Conservation (phyloP, 2,329 filamentous ascomycete species). For the Aspergillus transmontanensis region DNA sequence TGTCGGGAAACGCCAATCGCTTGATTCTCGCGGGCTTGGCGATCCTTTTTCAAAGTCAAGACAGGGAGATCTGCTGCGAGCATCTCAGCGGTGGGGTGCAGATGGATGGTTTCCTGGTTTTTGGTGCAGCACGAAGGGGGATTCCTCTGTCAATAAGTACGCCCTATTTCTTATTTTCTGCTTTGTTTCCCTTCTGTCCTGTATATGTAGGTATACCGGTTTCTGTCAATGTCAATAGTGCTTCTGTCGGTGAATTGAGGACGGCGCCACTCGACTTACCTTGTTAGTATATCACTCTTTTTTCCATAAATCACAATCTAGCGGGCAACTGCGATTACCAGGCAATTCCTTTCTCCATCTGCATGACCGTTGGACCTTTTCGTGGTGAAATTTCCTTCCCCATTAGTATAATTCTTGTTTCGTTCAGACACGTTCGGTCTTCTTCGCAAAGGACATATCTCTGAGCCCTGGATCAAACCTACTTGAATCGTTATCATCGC, state of each 20-base stretch:
- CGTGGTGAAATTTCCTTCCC: neutral
- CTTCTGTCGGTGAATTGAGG: neutral
- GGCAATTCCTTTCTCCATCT: neutral
- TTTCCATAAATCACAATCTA: neutral
- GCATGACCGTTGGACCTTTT: neutral
- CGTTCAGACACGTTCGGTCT: neutral
- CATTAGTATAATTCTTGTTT: neutral
- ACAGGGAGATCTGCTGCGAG: slow-evolving; percentile 13
- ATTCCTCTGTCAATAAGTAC: neutral
- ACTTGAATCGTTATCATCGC: neutral
- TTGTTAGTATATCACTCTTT: neutral
- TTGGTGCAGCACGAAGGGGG: slow-evolving; percentile 2
- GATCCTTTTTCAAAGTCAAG: neutral
- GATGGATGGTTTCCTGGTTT: slow-evolving; percentile 13
- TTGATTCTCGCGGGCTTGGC: neutral
- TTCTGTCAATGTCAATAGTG: neutral
- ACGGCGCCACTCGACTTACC: neutral
- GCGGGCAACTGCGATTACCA: neutral
- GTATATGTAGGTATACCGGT: neutral
- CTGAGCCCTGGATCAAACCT: neutral
- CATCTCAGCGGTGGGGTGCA: slow-evolving; percentile 11
- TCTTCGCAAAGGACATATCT: no score
- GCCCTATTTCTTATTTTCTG: neutral
- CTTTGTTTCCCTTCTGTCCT: neutral
- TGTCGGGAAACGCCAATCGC: neutral